These are phyloP conservation scores for Hibiscus trionum DNA, from an alignment of 345 rosid species.

Conservation along the genomic window DNA sequence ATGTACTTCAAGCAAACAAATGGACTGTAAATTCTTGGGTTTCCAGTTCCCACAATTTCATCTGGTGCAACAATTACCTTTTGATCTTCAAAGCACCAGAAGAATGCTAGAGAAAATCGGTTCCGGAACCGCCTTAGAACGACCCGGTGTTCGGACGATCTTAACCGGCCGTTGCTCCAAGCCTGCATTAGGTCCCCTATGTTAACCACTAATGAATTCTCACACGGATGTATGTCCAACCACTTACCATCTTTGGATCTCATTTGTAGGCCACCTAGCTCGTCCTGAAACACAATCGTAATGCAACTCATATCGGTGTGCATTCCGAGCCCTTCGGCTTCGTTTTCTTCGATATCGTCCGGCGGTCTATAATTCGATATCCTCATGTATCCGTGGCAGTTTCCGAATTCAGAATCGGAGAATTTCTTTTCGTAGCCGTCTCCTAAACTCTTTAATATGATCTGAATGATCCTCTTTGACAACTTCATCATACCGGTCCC, in stretches of 20 bases:
- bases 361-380: constrained; percentile 54
- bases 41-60: constrained; percentile 42
- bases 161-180: constrained; percentile 64
- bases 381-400: constrained; percentile 63
- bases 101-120: constrained; percentile 60
- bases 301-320: constrained; percentile 85
- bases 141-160: constrained; percentile 72
- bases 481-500: constrained; percentile 49
- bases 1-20: constrained; percentile 55
- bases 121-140: constrained; percentile 34
- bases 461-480: constrained; percentile 42
- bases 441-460: constrained; percentile 42
- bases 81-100: constrained; percentile 64
- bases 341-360: constrained; percentile 26
- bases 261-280: constrained; percentile 70
- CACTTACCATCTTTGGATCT: constrained; percentile 50
- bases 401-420: constrained; percentile 35
- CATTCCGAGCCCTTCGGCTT: constrained; percentile 70
- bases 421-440: constrained; percentile 30
- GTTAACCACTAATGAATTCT: constrained; percentile 56
- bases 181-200: constrained; percentile 78
- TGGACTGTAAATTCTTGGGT: constrained; percentile 34
- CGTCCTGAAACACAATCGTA: constrained; percentile 64
- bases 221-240: constrained; percentile 42
- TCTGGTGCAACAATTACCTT: constrained; percentile 49